Percentiles rank a stretch among this genome's conserved stretches.
Evolutionary conservation across 2,329 filamentous ascomycete species (phyloP).

Genomic region (Penicillium sp.): DNA sequence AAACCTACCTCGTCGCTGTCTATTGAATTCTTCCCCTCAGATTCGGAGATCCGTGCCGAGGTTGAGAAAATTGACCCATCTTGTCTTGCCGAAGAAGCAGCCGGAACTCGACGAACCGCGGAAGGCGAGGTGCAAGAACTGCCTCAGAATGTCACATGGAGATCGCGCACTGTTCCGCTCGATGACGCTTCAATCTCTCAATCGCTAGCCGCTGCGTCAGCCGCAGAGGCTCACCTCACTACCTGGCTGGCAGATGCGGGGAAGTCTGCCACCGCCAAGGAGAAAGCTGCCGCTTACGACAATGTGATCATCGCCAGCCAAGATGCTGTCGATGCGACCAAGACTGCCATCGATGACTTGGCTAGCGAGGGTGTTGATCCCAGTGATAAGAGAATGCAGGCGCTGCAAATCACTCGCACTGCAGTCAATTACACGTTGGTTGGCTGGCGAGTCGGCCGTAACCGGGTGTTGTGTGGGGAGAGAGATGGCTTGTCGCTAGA

Average conservation of each 20-base stretch:
- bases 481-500: slow-evolving; percentile 68
- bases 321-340: slow-evolving; percentile 89
- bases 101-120: slow-evolving; percentile 45
- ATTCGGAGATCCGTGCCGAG: slow-evolving; percentile 57
- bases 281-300: slow-evolving; percentile 84
- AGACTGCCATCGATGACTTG: slow-evolving; percentile 87
- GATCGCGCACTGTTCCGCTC: slow-evolving; percentile 77
- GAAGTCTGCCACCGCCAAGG: slow-evolving; percentile 46
- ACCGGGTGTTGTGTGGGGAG: slow-evolving; percentile 79
- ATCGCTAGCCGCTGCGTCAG: slow-evolving; percentile 66
- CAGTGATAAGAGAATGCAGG: slow-evolving; percentile 83
- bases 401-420: slow-evolving; percentile 84
- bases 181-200: slow-evolving; percentile 90
- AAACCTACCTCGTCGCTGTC: slow-evolving; percentile 75
- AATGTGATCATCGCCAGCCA: slow-evolving; percentile 85
- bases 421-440: slow-evolving; percentile 93
- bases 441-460: slow-evolving; percentile 90
- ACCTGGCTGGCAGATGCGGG: slow-evolving; percentile 45
- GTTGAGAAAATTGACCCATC: slow-evolving; percentile 68
- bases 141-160: slow-evolving; percentile 78
- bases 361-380: slow-evolving; percentile 76
- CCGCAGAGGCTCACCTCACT: slow-evolving; percentile 52
- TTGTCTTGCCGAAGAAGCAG: slow-evolving; percentile 59
- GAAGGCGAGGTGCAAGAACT: slow-evolving; percentile 49
- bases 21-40: slow-evolving; percentile 69